A percentile compares a stretch with the other conserved stretches of the same genome.
Evolutionary conservation across 805 yeast species (phyloP).

Genomic region (Zygoascus tannicola): DNA sequence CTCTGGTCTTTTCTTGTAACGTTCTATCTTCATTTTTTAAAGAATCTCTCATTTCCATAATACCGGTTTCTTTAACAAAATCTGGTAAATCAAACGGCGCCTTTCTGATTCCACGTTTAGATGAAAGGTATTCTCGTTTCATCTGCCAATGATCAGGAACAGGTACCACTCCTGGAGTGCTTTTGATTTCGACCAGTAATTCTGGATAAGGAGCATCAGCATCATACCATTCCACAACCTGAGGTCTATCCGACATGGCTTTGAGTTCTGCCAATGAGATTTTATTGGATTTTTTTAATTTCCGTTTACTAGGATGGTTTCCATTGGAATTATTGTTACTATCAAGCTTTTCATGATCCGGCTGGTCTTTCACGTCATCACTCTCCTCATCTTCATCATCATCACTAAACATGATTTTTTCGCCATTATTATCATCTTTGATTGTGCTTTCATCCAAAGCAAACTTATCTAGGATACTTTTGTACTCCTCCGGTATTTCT

Average conservation of each 20-base stretch:
- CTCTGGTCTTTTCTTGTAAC: conserved; percentile 66
- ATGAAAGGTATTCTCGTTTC: conserved; percentile 64
- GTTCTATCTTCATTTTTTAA: conserved; percentile 40
- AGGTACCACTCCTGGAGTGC: conserved; percentile 54
- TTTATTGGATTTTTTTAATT: conserved; percentile 43
- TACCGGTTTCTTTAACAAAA: conserved; percentile 74
- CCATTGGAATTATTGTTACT: not conserved
- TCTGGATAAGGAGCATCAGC: conserved; percentile 75
- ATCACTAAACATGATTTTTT: conserved; percentile 9
- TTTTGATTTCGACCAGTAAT: conserved; percentile 54
- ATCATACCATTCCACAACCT: conserved; percentile 78
- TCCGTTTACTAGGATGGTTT: conserved; percentile 34
- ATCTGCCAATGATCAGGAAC: conserved; percentile 82
- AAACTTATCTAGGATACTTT: conserved; percentile 31
- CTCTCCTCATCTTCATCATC: conserved; percentile 25
- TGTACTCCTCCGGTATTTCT: conserved; percentile 17
- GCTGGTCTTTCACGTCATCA: conserved; percentile 8
- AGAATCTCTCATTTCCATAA: conserved; percentile 73
- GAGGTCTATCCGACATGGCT: conserved; percentile 51
- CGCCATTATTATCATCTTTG: conserved; percentile 13
- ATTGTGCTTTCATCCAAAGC: conserved; percentile 13
- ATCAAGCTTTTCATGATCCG: not conserved
- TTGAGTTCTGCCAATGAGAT: conserved; percentile 64
- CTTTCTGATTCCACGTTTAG: conserved; percentile 56
- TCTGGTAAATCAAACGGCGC: conserved; percentile 70